phyloP scores from a whole-genome alignment of 257 asterid genomes.

The Hygrophila difformis region DNA sequence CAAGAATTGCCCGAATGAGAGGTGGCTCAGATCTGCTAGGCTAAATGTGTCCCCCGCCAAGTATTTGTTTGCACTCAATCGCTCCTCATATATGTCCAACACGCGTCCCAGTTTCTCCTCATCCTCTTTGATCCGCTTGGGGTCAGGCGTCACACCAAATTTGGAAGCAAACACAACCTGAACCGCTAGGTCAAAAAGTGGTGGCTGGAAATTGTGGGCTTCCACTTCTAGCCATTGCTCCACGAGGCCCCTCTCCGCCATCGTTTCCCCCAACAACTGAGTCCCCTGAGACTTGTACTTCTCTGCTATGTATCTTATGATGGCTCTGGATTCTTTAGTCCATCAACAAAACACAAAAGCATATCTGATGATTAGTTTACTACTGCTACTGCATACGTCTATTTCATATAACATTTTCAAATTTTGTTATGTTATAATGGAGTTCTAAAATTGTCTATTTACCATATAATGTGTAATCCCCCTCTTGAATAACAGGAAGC shows the following conservation, averaged over 20 bases:
- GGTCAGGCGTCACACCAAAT: constrained; percentile 20
- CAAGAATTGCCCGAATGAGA: constrained; percentile 25
- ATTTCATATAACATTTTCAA: too few relatives aligned
- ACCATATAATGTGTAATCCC: constrained; percentile 45
- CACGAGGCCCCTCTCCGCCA: too few relatives aligned
- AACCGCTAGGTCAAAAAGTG: constrained; percentile 23
- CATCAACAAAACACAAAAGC: background rate
- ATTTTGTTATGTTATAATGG: too few relatives aligned
- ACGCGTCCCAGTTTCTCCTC: constrained; percentile 34
- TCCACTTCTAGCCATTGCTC: too few relatives aligned
- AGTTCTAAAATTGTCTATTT: too few relatives aligned
- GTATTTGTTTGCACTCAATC: constrained; percentile 33
- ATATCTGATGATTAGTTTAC: background rate
- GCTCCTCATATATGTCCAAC: constrained; percentile 37
- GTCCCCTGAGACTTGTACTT: constrained; percentile 39
- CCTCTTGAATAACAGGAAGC: constrained; percentile 40
- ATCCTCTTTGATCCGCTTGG: constrained; percentile 14
- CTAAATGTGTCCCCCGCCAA: constrained; percentile 40
- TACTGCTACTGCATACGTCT: too few relatives aligned
- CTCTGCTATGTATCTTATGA: constrained; percentile 32
- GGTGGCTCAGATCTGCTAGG: too few relatives aligned
- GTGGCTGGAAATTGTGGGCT: constrained; percentile 45
- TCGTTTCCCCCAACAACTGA: constrained; percentile 21
- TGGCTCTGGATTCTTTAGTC: constrained; percentile 52
- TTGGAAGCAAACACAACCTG: constrained; percentile 22